Evolutionary conservation across 2,329 filamentous ascomycete species (phyloP), one percentile per base, ranked within the genome.

Genomic region (Harringtonia aguacate): DNA sequence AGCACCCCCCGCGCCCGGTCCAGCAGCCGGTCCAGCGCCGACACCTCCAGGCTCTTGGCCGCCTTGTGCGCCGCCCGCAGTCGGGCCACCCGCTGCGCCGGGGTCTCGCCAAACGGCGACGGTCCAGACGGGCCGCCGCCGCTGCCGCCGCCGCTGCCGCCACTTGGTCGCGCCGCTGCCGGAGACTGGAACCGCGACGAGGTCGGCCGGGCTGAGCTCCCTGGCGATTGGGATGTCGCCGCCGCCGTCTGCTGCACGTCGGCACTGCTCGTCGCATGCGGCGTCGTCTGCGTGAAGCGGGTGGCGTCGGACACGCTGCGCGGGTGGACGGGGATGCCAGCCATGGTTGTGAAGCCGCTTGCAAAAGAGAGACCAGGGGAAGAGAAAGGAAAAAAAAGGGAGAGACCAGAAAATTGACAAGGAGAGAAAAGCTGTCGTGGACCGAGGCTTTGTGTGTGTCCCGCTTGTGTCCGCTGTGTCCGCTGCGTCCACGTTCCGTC

Each of bases 231-330:
- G 13, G 41, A 39, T 1, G 45, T 30, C 6, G 46, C 38, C 17
- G 48, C 12, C 14, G 50, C 47, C 22, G 65, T 61, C n/a, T n/a
- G n/a, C n/a, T n/a, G n/a, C 33, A 60, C 56, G 43, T 56, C 56
- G 35, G 71, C 62, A 59, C 84, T 84, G 52, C 78, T 77, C 51
- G 73, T 73, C 54, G 83, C 84, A 64, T 87, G 84, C 30, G 79
- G 79, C 48, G 73, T 77, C 17, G 78, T 83, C 22, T 79, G 67
- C 15, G 81, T 85, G 63, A 85, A 92, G 58, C 84, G 81, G 56
- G 86, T 92, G 53, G 86, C 85, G 61, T 89, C 85, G 55, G 77
- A 77, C 60, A 84, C 80, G 65, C 78, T 85, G 59, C 83, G 81
- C 48, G 82, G 48, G 12, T 37, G 44, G n/a, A 36, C 31, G 12